Percentiles rank a stretch among this genome's conserved stretches.
Conservation (phyloP, 2,329 filamentous ascomycete species). For the Pyricularia grisea region DNA sequence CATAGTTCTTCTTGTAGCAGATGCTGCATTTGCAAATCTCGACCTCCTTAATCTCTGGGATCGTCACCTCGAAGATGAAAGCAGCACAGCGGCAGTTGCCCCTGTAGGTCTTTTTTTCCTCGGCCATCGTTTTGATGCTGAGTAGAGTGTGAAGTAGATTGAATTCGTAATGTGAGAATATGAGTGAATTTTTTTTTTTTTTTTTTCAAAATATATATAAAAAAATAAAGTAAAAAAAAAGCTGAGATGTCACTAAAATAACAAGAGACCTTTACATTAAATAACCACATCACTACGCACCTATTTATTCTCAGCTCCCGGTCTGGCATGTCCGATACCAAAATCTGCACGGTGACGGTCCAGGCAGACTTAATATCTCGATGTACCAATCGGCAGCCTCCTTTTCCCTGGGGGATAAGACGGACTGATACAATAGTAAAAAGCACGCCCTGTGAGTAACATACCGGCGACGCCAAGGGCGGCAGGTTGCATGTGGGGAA, state of each 20-base stretch:
- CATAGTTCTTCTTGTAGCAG: conserved; percentile 40
- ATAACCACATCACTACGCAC: not conserved
- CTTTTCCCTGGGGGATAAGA: not conserved
- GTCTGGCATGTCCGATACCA: not conserved
- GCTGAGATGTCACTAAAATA: not conserved
- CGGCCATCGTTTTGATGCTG: not conserved
- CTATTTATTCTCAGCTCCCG: not conserved
- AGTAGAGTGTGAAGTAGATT: not conserved
- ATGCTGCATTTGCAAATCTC: conserved; percentile 59
- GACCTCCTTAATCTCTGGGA: conserved; percentile 49
- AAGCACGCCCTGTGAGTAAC: not conserved
- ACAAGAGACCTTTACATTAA: not conserved
- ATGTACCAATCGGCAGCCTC: not conserved
- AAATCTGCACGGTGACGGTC: not conserved
- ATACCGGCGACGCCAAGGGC: not conserved
- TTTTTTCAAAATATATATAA: too few relatives aligned
- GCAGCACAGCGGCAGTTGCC: conserved; percentile 50
- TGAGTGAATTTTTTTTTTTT: not conserved
- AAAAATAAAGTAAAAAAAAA: too few relatives aligned
- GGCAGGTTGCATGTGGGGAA: not conserved
- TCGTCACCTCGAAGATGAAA: conserved; percentile 38
- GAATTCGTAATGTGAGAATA: not conserved
- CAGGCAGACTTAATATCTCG: not conserved
- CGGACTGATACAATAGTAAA: not conserved
- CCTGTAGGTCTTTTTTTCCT: conserved; percentile 27